phyloP scores from a whole-genome alignment of 306 rosid species.

The Spatholobus suberectus region DNA sequence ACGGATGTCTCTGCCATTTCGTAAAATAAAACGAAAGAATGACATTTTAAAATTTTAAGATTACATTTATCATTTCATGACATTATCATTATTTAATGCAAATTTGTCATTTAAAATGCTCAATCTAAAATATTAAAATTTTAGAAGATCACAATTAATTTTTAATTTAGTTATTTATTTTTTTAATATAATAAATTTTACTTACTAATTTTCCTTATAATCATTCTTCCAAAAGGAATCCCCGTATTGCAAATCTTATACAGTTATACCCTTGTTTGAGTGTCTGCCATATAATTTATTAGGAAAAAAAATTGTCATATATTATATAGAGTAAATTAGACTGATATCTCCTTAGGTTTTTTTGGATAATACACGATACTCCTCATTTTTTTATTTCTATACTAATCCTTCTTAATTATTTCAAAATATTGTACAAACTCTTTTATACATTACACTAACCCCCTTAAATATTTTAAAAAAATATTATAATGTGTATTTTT shows the following conservation, averaged over 20 bases:
- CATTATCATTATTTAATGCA: background rate
- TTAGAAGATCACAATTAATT: background rate
- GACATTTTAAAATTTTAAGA: background rate
- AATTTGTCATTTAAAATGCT: background rate
- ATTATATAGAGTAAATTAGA: no score
- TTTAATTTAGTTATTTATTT: background rate
- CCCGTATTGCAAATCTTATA: background rate
- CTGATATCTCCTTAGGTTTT: no score
- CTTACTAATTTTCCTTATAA: background rate
- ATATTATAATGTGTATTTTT: no score
- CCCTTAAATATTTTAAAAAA: no score
- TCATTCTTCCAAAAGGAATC: background rate
- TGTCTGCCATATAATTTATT: background rate
- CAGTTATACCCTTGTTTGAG: no score
- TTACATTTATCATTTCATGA: background rate
- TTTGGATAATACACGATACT: no score
- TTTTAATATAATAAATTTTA: background rate
- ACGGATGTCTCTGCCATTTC: background rate
- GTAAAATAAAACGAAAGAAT: background rate
- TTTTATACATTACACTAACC: no score
- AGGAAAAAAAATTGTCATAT: no score
- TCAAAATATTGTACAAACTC: no score
- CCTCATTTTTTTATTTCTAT: no score
- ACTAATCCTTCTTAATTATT: no score
- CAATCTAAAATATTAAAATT: background rate